Conservation (phyloP, 1,284 basidiomycete genomes). For the Pisolithus thermaeus region DNA sequence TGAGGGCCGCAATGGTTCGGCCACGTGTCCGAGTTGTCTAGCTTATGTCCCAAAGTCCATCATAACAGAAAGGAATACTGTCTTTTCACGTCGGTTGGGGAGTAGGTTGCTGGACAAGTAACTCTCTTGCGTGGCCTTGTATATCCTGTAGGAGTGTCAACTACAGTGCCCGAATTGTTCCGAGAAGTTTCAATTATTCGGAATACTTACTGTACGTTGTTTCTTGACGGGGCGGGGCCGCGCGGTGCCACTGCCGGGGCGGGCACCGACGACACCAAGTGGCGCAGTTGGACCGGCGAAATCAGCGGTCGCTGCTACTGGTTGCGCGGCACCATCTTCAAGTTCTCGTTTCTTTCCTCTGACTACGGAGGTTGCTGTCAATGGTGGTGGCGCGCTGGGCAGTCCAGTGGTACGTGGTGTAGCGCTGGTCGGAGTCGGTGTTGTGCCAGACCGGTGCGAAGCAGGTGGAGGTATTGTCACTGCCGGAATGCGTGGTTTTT, state of each 20-base stretch:
- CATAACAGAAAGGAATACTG: not conserved
- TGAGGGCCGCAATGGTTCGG: not conserved
- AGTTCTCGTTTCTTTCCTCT: constrained; percentile 51
- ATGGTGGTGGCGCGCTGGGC: constrained; percentile 18
- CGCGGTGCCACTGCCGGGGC: constrained; percentile 49
- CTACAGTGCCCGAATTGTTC: not conserved
- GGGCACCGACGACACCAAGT: constrained; percentile 37
- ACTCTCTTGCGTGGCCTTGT: constrained; percentile 35
- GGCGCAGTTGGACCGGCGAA: constrained; percentile 23
- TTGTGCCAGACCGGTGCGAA: constrained; percentile 12
- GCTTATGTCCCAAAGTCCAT: not conserved
- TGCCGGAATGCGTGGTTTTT: constrained; percentile 34
- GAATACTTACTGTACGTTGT: constrained; percentile 56
- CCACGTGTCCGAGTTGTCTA: not conserved
- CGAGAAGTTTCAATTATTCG: not conserved
- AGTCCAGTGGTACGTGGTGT: constrained; percentile 27
- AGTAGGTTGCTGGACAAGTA: constrained; percentile 42
- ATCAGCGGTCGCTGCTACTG: constrained; percentile 18
- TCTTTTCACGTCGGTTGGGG: constrained; percentile 38
- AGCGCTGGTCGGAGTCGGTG: constrained; percentile 27
- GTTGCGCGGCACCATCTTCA: constrained; percentile 26
- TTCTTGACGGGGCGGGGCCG: constrained; percentile 72
- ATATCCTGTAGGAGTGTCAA: constrained; percentile 25
- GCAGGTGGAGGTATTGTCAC: constrained; percentile 28
- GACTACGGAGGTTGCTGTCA: constrained; percentile 22